Conservation (phyloP, 2,329 filamentous ascomycete species). For the Phaeomoniella chlamydospora region DNA sequence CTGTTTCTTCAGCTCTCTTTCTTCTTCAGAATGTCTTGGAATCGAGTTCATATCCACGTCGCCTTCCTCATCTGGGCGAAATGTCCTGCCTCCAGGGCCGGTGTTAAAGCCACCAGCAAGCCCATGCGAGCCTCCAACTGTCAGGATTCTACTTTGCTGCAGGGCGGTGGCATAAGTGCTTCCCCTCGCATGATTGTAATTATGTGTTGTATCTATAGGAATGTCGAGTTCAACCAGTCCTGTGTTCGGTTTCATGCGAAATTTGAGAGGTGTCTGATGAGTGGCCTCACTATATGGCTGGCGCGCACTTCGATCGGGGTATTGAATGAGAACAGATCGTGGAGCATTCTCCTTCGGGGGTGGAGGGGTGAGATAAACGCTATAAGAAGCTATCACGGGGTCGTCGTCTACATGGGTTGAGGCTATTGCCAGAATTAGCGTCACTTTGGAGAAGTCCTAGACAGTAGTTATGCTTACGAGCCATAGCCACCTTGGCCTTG, state of each 20-base stretch:
- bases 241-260: constrained; percentile 68
- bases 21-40: constrained; percentile 47
- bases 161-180: constrained; percentile 70
- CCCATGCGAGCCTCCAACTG: constrained; percentile 54
- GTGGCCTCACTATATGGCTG: constrained; percentile 46
- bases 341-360: constrained; percentile 18
- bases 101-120: constrained; percentile 60
- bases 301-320: constrained; percentile 52
- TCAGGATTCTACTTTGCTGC: constrained; percentile 33
- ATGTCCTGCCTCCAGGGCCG: constrained; percentile 1
- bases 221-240: constrained; percentile 88
- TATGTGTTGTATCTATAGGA: constrained; percentile 55
- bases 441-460: no score
- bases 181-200: constrained; percentile 76
- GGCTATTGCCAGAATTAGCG: not conserved
- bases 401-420: constrained; percentile 29
- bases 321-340: constrained; percentile 57
- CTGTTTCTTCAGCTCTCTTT: constrained; percentile 62
- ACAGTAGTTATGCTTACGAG: no score
- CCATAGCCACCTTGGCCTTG: no score
- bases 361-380: constrained; percentile 70
- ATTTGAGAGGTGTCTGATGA: constrained; percentile 46
- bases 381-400: constrained; percentile 61
- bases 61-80: constrained; percentile 26
- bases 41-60: constrained; percentile 25